Evolutionary conservation across 768 basidiomycete species (phyloP), one percentile per base, ranked within the genome.

Genomic region (Termitomyces sp.): DNA sequence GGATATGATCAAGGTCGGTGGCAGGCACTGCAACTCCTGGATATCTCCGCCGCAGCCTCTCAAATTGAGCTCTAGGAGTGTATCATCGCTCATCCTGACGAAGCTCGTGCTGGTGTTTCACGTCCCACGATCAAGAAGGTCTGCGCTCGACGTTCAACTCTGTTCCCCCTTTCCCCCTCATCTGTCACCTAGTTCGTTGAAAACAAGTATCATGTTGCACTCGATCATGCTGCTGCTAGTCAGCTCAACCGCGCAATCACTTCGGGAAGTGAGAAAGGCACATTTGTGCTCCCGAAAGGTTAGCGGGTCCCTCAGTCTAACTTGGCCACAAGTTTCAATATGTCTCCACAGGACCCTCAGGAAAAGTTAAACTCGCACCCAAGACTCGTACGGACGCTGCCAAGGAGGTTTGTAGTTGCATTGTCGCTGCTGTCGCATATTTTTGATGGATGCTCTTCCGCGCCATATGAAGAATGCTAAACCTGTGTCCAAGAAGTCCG

Each of bases 241-340:
- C 87, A 92, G 74, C 83, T 97, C 70, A 87, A 86, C 69, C 85
- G 83, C 59, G 93, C 94, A 60, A 94, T 97, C 72, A 76, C 77
- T 6, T 68, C 73, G 23, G 80, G 79, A 38, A 75, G 70, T 62
- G 79, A 79, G 67, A 77, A 76, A 59, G 78, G 78, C 21, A 74
- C 73, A 52, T 80, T 82, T 60, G 63, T 72, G 38, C 73, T 82
- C n/a, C 80, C 80, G 50, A 82, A 81, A 69, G 80, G 80, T 76
- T 50, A 17, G 69, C 51, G 25, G 29, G 32, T 27, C 47, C 54
- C 45, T 12, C 16, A 56, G 43, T 41, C 37, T 25, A 23, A 53
- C 40, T 47, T 57, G 23, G n/a, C 58, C 42, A 43, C 50, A 40
- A 31, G n/a, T 29, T 50, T 49, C 58, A 45, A 57, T 53, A 21